Evolutionary conservation across 2,329 filamentous ascomycete species (phyloP), one percentile per base, ranked within the genome.

Genomic region (Arthrobotrys sinensis): DNA sequence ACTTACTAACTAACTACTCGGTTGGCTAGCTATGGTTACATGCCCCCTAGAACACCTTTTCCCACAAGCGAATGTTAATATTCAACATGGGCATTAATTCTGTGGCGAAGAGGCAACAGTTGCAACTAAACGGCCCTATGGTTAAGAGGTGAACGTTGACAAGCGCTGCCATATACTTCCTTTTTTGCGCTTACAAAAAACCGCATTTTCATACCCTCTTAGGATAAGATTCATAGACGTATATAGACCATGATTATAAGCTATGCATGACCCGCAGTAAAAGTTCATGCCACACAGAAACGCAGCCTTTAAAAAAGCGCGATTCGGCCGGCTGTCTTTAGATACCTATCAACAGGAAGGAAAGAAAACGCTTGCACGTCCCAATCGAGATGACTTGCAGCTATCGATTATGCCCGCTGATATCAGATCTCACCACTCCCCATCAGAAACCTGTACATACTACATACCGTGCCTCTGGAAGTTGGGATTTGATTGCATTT

Each of bases 341-440:
- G 40, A 64, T 19, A 46, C n/a, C 19, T n/a, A 16, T 10, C 40
- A 14, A 24, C 5, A 48, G 48, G 45, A 66, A 19, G 7, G 43
- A 24, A 28, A 40, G 32, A 55, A 68, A 63, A 50, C 43, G 62
- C 57, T 46, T 53, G 64, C 53, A 67, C 45, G 46, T 50, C 72
- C 71, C 57, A 76, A 76, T 76, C 65, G 65, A 76, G 72, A 70
- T 76, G 64, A 76, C 72, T 57, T 69, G 72, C 72, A 76, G 55
- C 48, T 68, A 76, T 69, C 72, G 72, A 76, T 76, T 76, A 76
- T 76, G 72, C 72, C 72, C 72, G 72, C 72, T 76, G 72, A 76
- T 76, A 76, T 76, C 72, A 76, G 72, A 76, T 76, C 72, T 76
- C 64, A 76, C 72, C 72, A 36, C 40, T 52, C n/a, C 32, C 21